Evolutionary conservation across 257 asterid genomes (phyloP), one percentile per base, ranked within the genome.

Genomic region (Jacaranda copaia): DNA sequence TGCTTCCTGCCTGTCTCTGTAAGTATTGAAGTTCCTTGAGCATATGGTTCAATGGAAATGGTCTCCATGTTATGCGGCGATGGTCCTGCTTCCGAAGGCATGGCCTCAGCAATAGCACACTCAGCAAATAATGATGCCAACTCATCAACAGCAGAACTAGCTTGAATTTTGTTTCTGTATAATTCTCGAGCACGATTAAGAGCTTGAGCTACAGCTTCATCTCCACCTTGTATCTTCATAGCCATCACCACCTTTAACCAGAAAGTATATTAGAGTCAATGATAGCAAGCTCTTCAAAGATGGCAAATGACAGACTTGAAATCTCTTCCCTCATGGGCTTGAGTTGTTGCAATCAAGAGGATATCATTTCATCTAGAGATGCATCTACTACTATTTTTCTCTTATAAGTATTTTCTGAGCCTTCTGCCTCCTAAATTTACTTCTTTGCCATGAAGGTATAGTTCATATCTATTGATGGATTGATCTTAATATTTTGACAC

Each of bases 81-180:
- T 6, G 84, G 67, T 74, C 59, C 84, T 32, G 82, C 57, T 70
- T 59, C 61, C 4, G 84, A 72, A 55, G 94, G 90, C 63, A 80
- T 77, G 70, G 88, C 90, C 81, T 89, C 92, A 8, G 83, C 90
- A 73, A 89, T 84, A 42, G 88, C 94, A 83, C 89, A 87, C 74
- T 87, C 91, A 4, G 89, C 92, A 84, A 89, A 84, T 68, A 89
- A 75, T 32, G 89, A 84, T 36, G 94, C 90, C 53, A 89, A 85
- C 82, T 89, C 91, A 59, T 86, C 92, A 58, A 90, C 91, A 48
- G 91, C 90, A 25, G 85, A 82, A 78, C 83, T 82, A 72, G 88
- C 83, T 79, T 80, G 84, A 55, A 84, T 52, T 74, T 86, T 89
- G 63, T 73, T 86, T 71, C 80, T 79, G 83, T 89, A 89, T 51